Conservation (phyloP, 2,329 filamentous ascomycete species). For the Aureobasidium vineae region DNA sequence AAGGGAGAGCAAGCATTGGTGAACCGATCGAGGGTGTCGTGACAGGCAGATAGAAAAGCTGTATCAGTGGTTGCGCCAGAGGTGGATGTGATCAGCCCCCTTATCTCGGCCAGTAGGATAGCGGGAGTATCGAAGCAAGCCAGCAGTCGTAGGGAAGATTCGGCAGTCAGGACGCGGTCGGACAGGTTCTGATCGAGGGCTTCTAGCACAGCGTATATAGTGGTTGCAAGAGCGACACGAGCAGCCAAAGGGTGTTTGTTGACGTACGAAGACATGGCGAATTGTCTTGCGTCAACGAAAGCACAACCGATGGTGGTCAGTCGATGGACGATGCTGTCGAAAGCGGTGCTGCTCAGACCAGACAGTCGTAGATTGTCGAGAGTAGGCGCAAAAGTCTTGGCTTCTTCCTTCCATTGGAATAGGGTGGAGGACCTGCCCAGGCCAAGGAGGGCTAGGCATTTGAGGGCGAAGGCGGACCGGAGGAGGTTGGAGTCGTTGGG, state of each 20-base stretch:
- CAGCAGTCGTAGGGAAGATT: slow-evolving; percentile 45
- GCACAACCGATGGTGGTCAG: slow-evolving; percentile 38
- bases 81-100: slow-evolving; percentile 47
- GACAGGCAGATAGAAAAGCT: slow-evolving; percentile 41
- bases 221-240: slow-evolving; percentile 45
- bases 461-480: slow-evolving; percentile 40
- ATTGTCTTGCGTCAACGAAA: slow-evolving; percentile 37
- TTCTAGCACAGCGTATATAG: slow-evolving; percentile 42
- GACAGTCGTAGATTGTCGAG: slow-evolving; percentile 49
- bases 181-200: slow-evolving; percentile 44
- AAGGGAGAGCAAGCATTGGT: slow-evolving; percentile 54
- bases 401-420: slow-evolving; percentile 60
- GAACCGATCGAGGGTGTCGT: slow-evolving; percentile 48
- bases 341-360: slow-evolving; percentile 50
- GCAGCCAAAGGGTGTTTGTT: slow-evolving; percentile 41
- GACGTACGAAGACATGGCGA: slow-evolving; percentile 41
- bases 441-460: slow-evolving; percentile 63
- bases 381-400: slow-evolving; percentile 52
- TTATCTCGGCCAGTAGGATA: slow-evolving; percentile 56
- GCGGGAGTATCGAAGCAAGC: slow-evolving; percentile 45
- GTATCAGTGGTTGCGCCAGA: slow-evolving; percentile 46
- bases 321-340: slow-evolving; percentile 53
- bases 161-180: slow-evolving; percentile 32
- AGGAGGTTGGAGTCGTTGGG: slow-evolving; percentile 46
- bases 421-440: slow-evolving; percentile 71